Evolutionary conservation across 345 rosid genomes (phyloP).

Genomic region (Eucalyptus marginata): DNA sequence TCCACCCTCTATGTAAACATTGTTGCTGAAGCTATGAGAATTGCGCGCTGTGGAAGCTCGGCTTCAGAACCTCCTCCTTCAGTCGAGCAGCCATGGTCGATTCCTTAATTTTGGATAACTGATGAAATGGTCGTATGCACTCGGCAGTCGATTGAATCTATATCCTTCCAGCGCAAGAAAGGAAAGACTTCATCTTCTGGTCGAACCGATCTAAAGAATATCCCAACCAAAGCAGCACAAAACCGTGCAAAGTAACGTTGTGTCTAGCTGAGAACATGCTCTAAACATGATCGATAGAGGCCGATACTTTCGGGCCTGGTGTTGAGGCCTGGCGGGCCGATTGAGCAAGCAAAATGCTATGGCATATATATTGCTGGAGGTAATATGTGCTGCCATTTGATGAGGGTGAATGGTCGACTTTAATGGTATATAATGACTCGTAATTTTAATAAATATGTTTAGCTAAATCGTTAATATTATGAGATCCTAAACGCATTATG

Average conservation of each 20-base stretch:
- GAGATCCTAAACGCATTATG: not conserved
- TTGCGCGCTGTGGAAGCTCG: not conserved
- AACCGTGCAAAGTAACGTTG: not conserved
- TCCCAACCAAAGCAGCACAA: not conserved
- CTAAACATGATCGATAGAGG: not conserved
- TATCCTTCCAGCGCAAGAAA: too few species aligned
- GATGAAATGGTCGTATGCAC: not conserved
- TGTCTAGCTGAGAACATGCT: not conserved
- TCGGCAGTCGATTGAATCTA: not conserved
- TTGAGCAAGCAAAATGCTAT: not conserved
- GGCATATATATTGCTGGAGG: not conserved
- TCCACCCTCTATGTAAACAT: not conserved
- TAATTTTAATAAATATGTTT: not conserved
- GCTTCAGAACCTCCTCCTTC: not conserved
- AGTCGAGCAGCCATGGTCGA: not conserved
- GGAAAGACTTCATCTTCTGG: not conserved
- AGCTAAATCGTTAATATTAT: not conserved
- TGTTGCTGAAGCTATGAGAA: not conserved
- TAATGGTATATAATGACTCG: not conserved
- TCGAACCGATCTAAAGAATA: not conserved
- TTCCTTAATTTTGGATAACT: not conserved
- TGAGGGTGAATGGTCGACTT: not conserved
- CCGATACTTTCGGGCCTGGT: not conserved
- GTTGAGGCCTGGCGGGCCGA: not conserved
- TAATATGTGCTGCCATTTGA: not conserved